These are phyloP conservation scores for Neonectria coccinea DNA, from an alignment of 2,329 filamentous ascomycete species.

Conservation along the genomic window DNA sequence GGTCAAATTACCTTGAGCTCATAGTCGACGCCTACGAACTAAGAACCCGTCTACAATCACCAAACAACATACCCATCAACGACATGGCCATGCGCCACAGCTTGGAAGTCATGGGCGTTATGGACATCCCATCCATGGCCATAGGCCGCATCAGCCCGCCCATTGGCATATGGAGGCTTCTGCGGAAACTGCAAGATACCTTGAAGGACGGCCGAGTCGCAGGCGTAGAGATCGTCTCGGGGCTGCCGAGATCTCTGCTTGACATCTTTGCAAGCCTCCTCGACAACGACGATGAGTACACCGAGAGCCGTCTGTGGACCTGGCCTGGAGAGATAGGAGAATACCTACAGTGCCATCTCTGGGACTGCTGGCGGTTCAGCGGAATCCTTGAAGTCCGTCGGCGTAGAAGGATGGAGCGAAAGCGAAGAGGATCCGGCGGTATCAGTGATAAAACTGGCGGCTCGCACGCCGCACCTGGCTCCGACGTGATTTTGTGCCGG, in stretches of 20 bases:
- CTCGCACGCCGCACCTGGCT: slow-evolving; percentile 15
- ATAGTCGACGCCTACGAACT: slow-evolving; percentile 40
- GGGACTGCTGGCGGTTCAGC: slow-evolving; percentile 41
- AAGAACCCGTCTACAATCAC: slow-evolving; percentile 22
- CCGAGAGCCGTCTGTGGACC: slow-evolving; percentile 34
- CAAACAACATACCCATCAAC: slow-evolving; percentile 27
- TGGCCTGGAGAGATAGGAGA: slow-evolving; percentile 41
- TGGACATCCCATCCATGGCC: slow-evolving; percentile 39
- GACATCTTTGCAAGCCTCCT: slow-evolving; percentile 36
- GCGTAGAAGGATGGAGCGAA: slow-evolving; percentile 31
- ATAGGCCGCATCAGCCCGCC: slow-evolving; percentile 32
- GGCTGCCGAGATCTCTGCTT: slow-evolving; percentile 36
- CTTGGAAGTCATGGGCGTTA: slow-evolving; percentile 40
- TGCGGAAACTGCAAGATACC: slow-evolving; percentile 36
- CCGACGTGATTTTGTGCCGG: slow-evolving; percentile 38
- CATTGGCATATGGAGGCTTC: slow-evolving; percentile 40
- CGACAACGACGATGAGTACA: slow-evolving; percentile 39
- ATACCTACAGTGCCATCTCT: slow-evolving; percentile 38
- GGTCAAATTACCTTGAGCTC: slow-evolving; percentile 41
- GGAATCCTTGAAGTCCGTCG: slow-evolving; percentile 40
- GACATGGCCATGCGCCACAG: slow-evolving; percentile 33
- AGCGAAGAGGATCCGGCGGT: slow-evolving; percentile 5
- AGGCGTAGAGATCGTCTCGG: slow-evolving; percentile 37
- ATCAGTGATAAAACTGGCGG: neutral
- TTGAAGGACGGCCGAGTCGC: slow-evolving; percentile 19